A percentile compares a stretch with the other conserved stretches of the same genome.
phyloP scores from a whole-genome alignment of 2,329 filamentous ascomycete genomes.

The Fonsecaea multimorphosa region DNA sequence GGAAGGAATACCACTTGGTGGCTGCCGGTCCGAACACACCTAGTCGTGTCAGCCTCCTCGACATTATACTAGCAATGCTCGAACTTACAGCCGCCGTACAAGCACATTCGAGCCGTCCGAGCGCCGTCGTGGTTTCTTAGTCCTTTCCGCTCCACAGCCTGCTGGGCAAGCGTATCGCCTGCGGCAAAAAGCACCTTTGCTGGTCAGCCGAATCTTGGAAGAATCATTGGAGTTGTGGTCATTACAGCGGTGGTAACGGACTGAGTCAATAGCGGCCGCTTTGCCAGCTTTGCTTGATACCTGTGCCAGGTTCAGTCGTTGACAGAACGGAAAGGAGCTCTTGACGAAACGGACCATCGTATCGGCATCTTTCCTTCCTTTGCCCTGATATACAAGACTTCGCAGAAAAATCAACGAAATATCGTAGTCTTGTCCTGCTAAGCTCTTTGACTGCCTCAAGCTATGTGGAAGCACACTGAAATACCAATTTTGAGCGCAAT shows the following conservation, averaged over 20 bases:
- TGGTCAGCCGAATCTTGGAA: conserved; percentile 13
- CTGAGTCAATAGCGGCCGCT: conserved; percentile 86
- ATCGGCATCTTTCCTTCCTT: conserved; percentile 18
- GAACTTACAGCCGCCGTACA: conserved; percentile 56
- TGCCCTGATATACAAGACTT: conserved; percentile 4
- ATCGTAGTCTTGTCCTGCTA: conserved; percentile 1
- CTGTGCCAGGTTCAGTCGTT: conserved; percentile 48
- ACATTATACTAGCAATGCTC: neutral
- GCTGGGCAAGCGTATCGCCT: conserved; percentile 89
- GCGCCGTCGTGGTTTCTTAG: conserved; percentile 72
- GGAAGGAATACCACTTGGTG: conserved; percentile 83
- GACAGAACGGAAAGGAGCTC: conserved; percentile 35
- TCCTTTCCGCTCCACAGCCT: conserved; percentile 83
- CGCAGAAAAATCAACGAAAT: neutral
- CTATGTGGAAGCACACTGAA: conserved; percentile 1
- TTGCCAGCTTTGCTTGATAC: conserved; percentile 85
- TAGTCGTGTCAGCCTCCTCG: conserved; percentile 44
- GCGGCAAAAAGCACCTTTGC: conserved; percentile 81
- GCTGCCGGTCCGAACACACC: conserved; percentile 86
- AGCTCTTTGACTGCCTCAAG: neutral
- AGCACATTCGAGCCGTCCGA: conserved; percentile 56
- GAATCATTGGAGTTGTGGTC: conserved; percentile 15
- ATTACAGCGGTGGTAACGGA: conserved; percentile 79
- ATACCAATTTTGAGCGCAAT: neutral
- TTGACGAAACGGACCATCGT: conserved; percentile 26